Base-by-base conservation (phyloP, 2,329 filamentous ascomycete genomes). In the Fusarium sp. region DNA sequence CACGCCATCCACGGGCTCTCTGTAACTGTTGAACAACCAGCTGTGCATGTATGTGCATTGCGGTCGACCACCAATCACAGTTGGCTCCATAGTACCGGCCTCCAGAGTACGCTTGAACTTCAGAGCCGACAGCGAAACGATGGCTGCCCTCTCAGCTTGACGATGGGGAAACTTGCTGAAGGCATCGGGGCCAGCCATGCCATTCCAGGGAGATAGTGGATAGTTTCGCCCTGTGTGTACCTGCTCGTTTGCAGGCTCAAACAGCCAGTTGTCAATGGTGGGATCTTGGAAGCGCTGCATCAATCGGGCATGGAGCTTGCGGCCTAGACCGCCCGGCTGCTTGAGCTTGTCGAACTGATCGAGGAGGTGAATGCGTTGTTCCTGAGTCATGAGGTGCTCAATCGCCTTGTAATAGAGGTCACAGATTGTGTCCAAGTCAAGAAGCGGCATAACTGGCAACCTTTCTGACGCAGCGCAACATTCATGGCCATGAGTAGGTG, bases 121-220 rank as follows among this genome's bases (percentile, higher is more conserved):
- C 45, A 66, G 63, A 4, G 63, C 63, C n/a, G 58, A 58, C 20
- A 46, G 58, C 37, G 63, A 37, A 31, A 66, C 63, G n/a, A 66
- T 18, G 18, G 63, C 58, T 49, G 63, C 63, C 4, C 63, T 54
- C 27, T 66, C 63, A 8, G 58, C 63, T 52, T 66, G 63, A 14
- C 53, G 55, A 41, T 66, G 63, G 1, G 49, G 36, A 50, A 66
- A 49, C n/a, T 66, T 55, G 3, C 63, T 55, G 5, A 63, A 37
- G 7, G 58, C 58, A 5, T 66, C 58, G 37, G 58, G 58, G 2
- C 49, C 58, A 54, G 63, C 58, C 21, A 66, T 63, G n/a, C 63
- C 63, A 37, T 55, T 55, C 46, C 58, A 66, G 3, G 58, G 63
- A 14, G 63, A 58, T 11, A 66, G 58, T 3, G 63, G 63, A 36